Base-by-base conservation (phyloP, 1,139 yeast genomes). In the Lodderomyces parapsilosis region DNA sequence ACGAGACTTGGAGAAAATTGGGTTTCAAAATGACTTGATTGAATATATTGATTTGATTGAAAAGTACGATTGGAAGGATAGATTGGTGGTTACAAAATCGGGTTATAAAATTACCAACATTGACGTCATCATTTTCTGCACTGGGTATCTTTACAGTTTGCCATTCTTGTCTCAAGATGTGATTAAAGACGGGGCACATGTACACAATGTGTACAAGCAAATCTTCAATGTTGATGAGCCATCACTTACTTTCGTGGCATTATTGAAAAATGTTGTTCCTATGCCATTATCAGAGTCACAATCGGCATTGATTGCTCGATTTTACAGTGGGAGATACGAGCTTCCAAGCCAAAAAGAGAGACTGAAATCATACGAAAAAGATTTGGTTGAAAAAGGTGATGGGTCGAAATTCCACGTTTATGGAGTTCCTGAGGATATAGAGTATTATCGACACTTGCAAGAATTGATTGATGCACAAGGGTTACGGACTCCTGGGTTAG, bases 281-380 rank as follows among this genome's bases (percentile, higher is more conserved):
- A 68, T 75, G 62, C 76, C 80, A 22, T 59, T 72, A 27, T 63
- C 75, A 4, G 80, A 76, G 56, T 66, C 71, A 15, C 80, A 76
- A 54, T 71, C 67, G 5, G 68, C 72, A 24, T 56, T 70, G n/a
- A 60, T 72, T 35, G 68, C 79, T 4, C 60, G 79, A 38, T 67
- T 63, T 3, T 60, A 63, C 42, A 62, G 71, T 28, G 79, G 79
- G 6, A 59, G 76, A 41, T 49, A 66, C 9, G 38, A 45, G 8
- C 55, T 75, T 24, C 80, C 80, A 0, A 40, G 60, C 3, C 40
- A 49, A 14, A 54, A 56, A 25, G 66, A 59, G 18, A 74, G 73
- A 75, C 19, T 41, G 3, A 20, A 43, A 6, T 54, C 54, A 38
- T 60, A 56, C 40, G 42, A 46, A 13, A 25, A 47, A 9, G 63